Evolutionary conservation across 345 rosid genomes (phyloP).

Genomic region (Brassica juncea): DNA sequence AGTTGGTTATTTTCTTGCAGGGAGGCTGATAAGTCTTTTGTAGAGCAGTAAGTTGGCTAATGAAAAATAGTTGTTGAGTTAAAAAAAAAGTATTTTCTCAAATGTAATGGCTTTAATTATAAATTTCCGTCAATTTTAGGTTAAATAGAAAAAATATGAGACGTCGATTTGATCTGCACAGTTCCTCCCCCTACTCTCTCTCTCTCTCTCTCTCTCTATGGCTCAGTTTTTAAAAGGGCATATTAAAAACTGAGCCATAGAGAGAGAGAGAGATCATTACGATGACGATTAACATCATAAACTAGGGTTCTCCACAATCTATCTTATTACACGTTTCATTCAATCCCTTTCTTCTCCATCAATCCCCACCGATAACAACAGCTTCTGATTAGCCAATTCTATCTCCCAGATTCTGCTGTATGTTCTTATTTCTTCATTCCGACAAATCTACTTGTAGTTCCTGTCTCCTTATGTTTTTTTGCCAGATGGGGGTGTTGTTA

Average conservation of each 20-base stretch:
- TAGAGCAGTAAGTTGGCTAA: no score
- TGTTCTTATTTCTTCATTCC: slow-evolving; percentile 21
- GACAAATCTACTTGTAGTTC: slow-evolving; percentile 17
- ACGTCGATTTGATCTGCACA: not conserved
- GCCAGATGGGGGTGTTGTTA: slow-evolving; percentile 18
- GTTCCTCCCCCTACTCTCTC: not conserved
- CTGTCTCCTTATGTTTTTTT: not conserved
- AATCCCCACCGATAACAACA: slow-evolving; percentile 17
- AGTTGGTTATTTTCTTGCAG: no score
- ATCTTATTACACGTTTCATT: slow-evolving; percentile 29
- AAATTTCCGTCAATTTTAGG: no score
- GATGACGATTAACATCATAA: slow-evolving; percentile 19
- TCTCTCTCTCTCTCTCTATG: slow-evolving; percentile 6
- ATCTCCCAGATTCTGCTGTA: slow-evolving; percentile 41
- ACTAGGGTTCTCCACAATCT: slow-evolving; percentile 29
- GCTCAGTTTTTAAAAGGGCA: slow-evolving; percentile 36
- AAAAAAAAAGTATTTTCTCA: not conserved
- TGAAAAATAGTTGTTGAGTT: no score
- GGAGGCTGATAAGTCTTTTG: no score
- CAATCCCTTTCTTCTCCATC: not conserved
- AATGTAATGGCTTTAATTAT: not conserved
- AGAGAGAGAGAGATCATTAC: not conserved
- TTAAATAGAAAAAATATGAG: no score
- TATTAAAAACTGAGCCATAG: no score
- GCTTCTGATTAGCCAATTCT: slow-evolving; percentile 24